These are phyloP conservation scores for Acanthamoeba sp. DNA, from an alignment of 208 protist species.

Conservation along the genomic window DNA sequence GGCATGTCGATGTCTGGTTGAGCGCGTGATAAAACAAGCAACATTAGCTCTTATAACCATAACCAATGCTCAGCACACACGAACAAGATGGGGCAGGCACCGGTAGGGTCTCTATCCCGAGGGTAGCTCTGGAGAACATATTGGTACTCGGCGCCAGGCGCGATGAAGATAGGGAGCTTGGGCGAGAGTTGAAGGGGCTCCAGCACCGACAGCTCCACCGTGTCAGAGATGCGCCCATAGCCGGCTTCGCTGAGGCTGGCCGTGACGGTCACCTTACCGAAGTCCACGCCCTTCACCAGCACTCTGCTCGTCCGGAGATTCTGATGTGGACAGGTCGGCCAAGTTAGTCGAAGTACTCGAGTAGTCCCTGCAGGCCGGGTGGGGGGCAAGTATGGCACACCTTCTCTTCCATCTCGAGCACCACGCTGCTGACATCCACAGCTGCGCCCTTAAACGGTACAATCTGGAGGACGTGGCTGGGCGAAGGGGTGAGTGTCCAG, in stretches of 20 bases:
- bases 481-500: constrained; percentile 54
- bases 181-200: constrained; percentile 70
- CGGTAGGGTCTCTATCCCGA: constrained; percentile 37
- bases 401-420: constrained; percentile 71
- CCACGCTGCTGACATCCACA: constrained; percentile 19
- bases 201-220: constrained; percentile 53
- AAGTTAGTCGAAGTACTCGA: neutral
- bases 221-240: constrained; percentile 26
- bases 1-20: constrained; percentile 69
- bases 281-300: constrained; percentile 58
- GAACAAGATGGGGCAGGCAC: neutral
- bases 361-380: too few species aligned
- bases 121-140: constrained; percentile 59
- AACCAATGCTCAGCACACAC: too few species aligned
- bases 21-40: too few species aligned
- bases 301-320: constrained; percentile 9
- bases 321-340: neutral
- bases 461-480: constrained; percentile 67
- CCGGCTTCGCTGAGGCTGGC: constrained; percentile 60
- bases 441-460: constrained; percentile 67
- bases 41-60: too few species aligned
- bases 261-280: constrained; percentile 68
- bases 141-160: constrained; percentile 40
- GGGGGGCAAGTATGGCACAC: neutral
- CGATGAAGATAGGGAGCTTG: constrained; percentile 50